A percentile compares a stretch with the other conserved stretches of the same genome.
Conservation (phyloP, 768 basidiomycete genomes). For the Leccinum pellstonianum region DNA sequence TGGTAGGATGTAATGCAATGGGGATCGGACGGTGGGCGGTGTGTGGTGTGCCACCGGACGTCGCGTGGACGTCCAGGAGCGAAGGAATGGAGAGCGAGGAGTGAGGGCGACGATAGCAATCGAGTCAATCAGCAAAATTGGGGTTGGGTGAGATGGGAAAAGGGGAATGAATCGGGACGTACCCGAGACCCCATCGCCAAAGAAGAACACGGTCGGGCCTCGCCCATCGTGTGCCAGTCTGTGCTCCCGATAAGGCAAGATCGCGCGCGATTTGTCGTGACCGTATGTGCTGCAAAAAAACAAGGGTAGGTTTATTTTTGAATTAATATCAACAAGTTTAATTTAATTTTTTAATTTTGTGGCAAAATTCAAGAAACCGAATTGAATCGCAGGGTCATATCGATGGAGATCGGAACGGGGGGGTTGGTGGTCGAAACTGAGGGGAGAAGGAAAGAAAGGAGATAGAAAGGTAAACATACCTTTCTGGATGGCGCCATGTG, state of each 20-base stretch:
- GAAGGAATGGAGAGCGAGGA: background rate
- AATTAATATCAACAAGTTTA: background rate
- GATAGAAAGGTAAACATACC: constrained; percentile 43
- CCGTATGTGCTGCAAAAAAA: constrained; percentile 59
- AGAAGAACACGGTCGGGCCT: constrained; percentile 86
- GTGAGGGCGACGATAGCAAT: background rate
- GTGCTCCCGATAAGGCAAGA: constrained; percentile 76
- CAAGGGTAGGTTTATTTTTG: background rate
- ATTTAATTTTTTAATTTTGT: too few relatives aligned
- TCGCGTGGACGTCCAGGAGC: background rate
- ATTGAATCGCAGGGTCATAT: background rate
- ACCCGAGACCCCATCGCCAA: constrained; percentile 97
- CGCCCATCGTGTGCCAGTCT: constrained; percentile 17
- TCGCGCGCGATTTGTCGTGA: constrained; percentile 95
- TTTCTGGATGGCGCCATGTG: constrained; percentile 84
- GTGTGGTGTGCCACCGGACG: background rate
- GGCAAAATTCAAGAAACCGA: background rate
- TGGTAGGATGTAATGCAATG: background rate
- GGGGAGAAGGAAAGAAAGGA: background rate
- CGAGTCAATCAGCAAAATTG: background rate
- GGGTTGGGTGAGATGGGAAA: background rate
- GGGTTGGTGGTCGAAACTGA: background rate
- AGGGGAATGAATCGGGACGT: constrained; percentile 21
- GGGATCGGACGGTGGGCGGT: background rate
- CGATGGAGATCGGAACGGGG: background rate